These are phyloP conservation scores for Verticillium zaregamsianum DNA, from an alignment of 2,329 filamentous ascomycete species.

Conservation along the genomic window DNA sequence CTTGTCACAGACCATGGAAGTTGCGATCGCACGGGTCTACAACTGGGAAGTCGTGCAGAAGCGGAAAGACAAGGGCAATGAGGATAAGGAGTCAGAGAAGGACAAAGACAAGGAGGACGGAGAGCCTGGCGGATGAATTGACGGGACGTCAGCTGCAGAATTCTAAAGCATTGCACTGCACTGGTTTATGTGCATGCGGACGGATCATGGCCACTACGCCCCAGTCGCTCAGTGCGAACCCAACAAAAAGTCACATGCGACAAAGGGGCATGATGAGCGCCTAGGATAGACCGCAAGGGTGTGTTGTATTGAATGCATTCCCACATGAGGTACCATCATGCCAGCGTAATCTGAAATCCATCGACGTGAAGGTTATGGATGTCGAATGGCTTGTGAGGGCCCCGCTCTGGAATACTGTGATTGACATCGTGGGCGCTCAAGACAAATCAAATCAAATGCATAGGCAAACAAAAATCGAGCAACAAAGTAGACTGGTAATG, in stretches of 20 bases:
- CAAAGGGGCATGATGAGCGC: neutral
- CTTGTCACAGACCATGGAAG: slow-evolving; percentile 77
- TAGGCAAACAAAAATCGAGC: no score
- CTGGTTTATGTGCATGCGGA: neutral
- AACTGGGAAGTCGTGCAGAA: slow-evolving; percentile 98
- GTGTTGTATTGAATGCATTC: neutral
- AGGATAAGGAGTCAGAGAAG: slow-evolving; percentile 40
- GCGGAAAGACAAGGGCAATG: slow-evolving; percentile 78
- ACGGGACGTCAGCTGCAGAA: neutral
- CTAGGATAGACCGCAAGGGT: neutral
- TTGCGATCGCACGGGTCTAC: slow-evolving; percentile 94
- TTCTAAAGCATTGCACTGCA: neutral
- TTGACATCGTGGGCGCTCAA: no score
- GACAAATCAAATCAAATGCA: no score
- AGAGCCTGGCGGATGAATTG: slow-evolving; percentile 24
- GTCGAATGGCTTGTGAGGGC: no score
- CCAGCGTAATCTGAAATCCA: no score
- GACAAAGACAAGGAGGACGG: slow-evolving; percentile 33
- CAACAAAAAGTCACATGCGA: neutral
- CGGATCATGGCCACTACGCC: neutral
- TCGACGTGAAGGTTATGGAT: no score
- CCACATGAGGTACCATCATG: neutral
- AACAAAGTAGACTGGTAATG: no score
- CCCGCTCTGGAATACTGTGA: no score
- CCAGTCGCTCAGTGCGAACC: neutral